Conservation (phyloP, 176 grass and related monocot species). For the Oryza glumipatula region DNA sequence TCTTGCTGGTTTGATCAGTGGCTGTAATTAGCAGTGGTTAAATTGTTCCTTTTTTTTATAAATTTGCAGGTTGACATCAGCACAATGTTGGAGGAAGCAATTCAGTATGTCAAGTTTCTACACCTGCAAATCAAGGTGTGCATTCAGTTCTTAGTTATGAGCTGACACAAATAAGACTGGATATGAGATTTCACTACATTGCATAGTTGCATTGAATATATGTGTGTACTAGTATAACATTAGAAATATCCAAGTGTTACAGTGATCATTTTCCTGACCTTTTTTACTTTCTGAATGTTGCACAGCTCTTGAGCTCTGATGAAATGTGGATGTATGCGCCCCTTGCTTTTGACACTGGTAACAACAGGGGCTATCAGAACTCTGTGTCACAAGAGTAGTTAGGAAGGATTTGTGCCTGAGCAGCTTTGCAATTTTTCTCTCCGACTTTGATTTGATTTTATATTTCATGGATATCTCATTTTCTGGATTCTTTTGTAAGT, state of each 20-base stretch:
- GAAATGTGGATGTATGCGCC: conserved; percentile 74
- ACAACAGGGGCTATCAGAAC: conserved; percentile 16
- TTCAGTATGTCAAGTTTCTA: conserved; percentile 61
- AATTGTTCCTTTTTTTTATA: too few relatives aligned
- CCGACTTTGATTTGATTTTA: neutral
- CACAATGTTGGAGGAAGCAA: too few relatives aligned
- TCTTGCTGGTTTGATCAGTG: neutral
- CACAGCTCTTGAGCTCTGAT: conserved; percentile 62
- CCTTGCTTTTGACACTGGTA: conserved; percentile 45
- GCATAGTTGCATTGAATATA: neutral
- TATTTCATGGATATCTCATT: neutral
- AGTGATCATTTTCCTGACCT: neutral
- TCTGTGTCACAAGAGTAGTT: conserved; percentile 6
- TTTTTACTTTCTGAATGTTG: neutral
- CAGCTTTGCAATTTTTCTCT: neutral
- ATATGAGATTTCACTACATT: neutral
- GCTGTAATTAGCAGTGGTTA: neutral
- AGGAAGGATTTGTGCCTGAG: neutral
- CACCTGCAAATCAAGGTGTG: conserved; percentile 72
- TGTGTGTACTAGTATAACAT: neutral
- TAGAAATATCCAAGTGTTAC: neutral
- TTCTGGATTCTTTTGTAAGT: neutral
- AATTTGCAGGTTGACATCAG: too few relatives aligned
- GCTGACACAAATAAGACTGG: neutral
- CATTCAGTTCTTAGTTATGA: neutral